Evolutionary conservation across 768 basidiomycete genomes (phyloP).

Genomic region (Auricularia heimuer): DNA sequence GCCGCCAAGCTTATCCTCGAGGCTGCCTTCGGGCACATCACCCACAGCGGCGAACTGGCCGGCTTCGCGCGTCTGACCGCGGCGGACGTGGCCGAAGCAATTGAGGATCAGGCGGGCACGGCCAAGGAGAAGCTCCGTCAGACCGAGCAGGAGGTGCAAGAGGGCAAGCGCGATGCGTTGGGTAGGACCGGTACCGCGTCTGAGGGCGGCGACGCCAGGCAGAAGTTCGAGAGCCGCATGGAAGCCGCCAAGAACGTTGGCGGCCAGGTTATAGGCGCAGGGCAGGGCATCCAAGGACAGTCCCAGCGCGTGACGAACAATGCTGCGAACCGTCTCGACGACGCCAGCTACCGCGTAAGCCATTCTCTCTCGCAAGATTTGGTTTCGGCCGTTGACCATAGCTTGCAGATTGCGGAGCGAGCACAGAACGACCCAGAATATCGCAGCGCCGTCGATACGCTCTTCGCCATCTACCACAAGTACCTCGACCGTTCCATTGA

Average conservation of each 20-base stretch:
- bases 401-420: conserved; percentile 47
- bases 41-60: conserved; percentile 43
- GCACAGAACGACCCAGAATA: conserved; percentile 55
- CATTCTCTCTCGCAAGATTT: background rate
- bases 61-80: conserved; percentile 55
- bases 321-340: conserved; percentile 34
- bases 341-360: conserved; percentile 44
- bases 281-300: conserved; percentile 33
- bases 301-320: conserved; percentile 36
- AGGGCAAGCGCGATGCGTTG: conserved; percentile 47
- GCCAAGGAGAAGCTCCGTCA: conserved; percentile 45
- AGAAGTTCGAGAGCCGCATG: conserved; percentile 57
- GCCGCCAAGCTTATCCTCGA: conserved; percentile 42
- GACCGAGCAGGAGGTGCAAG: conserved; percentile 48
- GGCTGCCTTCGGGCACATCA: conserved; percentile 42
- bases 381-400: background rate
- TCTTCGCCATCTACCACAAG: conserved; percentile 48
- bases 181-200: conserved; percentile 39
- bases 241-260: conserved; percentile 53
- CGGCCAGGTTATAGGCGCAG: conserved; percentile 43
- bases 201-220: conserved; percentile 41
- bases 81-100: conserved; percentile 53
- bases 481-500: conserved; percentile 47
- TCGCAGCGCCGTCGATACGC: conserved; percentile 42
- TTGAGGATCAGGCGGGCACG: conserved; percentile 41